phyloP scores from a whole-genome alignment of 2,329 filamentous ascomycete species.

The Fragosphaeria purpurea region DNA sequence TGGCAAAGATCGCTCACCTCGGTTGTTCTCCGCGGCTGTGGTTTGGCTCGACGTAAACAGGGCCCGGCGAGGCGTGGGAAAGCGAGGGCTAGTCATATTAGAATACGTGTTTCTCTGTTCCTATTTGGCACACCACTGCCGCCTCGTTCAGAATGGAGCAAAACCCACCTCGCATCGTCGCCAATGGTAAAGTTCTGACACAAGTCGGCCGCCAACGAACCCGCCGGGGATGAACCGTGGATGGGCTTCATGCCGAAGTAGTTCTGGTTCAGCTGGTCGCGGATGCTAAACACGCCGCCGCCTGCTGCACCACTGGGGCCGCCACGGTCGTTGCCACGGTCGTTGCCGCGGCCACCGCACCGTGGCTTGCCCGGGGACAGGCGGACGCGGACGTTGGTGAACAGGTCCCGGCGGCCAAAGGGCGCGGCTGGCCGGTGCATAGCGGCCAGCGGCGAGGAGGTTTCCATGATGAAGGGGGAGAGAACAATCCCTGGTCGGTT shows the following conservation, averaged over 20 bases:
- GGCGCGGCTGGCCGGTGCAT: constrained; percentile 67
- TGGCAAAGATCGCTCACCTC: constrained; percentile 39
- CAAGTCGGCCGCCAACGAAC: constrained; percentile 83
- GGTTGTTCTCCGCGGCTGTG: constrained; percentile 40
- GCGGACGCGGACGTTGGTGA: constrained; percentile 36
- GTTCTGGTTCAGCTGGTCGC: constrained; percentile 58
- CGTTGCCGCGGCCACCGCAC: constrained; percentile 21
- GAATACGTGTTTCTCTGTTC: too few relatives aligned
- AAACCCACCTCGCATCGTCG: constrained; percentile 62
- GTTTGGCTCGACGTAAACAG: constrained; percentile 69
- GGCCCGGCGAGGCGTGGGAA: constrained; percentile 73
- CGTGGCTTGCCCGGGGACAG: constrained; percentile 44
- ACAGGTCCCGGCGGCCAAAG: constrained; percentile 50
- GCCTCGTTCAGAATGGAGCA: not conserved
- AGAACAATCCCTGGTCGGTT: not conserved
- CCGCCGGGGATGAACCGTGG: constrained; percentile 79
- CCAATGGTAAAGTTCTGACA: constrained; percentile 97
- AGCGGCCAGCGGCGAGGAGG: constrained; percentile 86
- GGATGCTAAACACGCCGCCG: constrained; percentile 59
- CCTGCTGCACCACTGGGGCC: not conserved
- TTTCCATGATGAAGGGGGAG: constrained; percentile 56
- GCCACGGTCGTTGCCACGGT: not conserved
- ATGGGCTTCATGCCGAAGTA: constrained; percentile 62
- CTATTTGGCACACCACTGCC: too few relatives aligned
- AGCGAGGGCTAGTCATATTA: constrained; percentile 53